Evolutionary conservation across 345 rosid species (phyloP).

Genomic region (Mallotus nudiflorus): DNA sequence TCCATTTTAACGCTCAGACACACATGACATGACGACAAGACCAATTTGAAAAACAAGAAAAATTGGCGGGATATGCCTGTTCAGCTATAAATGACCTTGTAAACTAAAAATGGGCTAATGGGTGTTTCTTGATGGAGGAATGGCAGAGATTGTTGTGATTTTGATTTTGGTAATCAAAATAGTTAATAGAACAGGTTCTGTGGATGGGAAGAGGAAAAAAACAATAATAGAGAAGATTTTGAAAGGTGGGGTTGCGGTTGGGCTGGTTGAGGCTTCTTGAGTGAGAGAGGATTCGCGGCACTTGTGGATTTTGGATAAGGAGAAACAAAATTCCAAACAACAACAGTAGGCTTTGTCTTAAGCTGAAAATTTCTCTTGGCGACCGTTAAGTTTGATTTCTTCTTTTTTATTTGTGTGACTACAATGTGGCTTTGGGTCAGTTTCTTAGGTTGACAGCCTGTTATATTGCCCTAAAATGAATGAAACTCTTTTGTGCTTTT

Average conservation of each 20-base stretch:
- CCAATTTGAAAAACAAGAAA: constrained; percentile 6
- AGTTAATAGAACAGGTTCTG: not conserved
- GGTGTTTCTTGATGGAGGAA: not conserved
- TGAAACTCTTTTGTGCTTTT: not conserved
- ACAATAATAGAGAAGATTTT: constrained; percentile 3
- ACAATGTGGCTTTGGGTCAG: not conserved
- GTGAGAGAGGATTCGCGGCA: not conserved
- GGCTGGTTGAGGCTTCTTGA: not conserved
- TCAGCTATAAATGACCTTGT: not conserved
- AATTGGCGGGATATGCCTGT: constrained; percentile 34
- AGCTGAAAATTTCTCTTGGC: constrained; percentile 13
- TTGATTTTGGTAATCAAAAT: constrained; percentile 4
- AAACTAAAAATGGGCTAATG: constrained; percentile 1
- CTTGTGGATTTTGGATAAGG: constrained; percentile 18
- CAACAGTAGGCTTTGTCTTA: constrained; percentile 21
- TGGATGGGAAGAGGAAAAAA: constrained; percentile 3
- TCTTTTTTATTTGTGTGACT: no score
- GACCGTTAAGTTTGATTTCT: constrained; percentile 11
- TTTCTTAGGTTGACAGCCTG: constrained; percentile 9
- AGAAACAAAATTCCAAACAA: constrained; percentile 25
- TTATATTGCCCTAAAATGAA: not conserved
- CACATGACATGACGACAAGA: not conserved
- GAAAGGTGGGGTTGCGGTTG: constrained; percentile 12
- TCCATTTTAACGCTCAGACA: constrained; percentile 24
- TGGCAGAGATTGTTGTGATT: not conserved